Conservation (phyloP, 768 basidiomycete genomes). For the Dioszegia aurantiaca region DNA sequence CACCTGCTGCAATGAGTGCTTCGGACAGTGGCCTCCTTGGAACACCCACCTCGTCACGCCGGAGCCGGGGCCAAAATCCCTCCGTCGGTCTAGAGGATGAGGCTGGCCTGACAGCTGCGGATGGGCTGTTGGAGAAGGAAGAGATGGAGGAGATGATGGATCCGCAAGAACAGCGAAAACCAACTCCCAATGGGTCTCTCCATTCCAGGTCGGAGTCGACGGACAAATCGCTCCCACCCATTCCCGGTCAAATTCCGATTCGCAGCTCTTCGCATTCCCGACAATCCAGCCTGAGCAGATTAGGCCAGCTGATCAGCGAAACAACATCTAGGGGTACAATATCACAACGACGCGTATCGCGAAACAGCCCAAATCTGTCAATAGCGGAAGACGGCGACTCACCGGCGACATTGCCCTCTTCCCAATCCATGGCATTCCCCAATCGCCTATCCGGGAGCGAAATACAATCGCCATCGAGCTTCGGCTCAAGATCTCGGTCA, state of each 20-base stretch:
- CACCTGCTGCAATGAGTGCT: too few species aligned
- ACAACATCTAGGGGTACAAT: slow-evolving; percentile 37
- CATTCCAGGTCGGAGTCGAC: neutral
- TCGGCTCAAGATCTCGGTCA: neutral
- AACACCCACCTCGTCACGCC: neutral
- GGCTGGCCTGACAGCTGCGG: slow-evolving; percentile 23
- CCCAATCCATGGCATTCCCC: slow-evolving; percentile 9
- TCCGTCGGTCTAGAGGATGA: slow-evolving; percentile 29
- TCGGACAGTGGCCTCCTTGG: too few species aligned
- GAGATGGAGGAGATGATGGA: slow-evolving; percentile 32
- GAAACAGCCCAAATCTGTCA: slow-evolving; percentile 12
- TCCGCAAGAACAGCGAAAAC: slow-evolving; percentile 12
- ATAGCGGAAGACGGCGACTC: neutral
- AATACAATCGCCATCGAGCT: neutral
- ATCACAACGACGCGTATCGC: slow-evolving; percentile 33
- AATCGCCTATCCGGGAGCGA: neutral
- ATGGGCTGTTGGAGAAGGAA: slow-evolving; percentile 20
- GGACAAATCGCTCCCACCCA: slow-evolving; percentile 25
- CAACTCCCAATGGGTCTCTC: neutral
- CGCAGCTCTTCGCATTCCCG: slow-evolving; percentile 12
- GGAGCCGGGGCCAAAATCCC: neutral
- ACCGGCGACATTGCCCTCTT: neutral
- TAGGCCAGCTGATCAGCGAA: slow-evolving; percentile 28
- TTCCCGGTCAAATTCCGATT: slow-evolving; percentile 13
- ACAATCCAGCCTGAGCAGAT: slow-evolving; percentile 21